These are phyloP conservation scores for Metschnikowia cubensis DNA, from an alignment of 805 yeast species.

Conservation along the genomic window DNA sequence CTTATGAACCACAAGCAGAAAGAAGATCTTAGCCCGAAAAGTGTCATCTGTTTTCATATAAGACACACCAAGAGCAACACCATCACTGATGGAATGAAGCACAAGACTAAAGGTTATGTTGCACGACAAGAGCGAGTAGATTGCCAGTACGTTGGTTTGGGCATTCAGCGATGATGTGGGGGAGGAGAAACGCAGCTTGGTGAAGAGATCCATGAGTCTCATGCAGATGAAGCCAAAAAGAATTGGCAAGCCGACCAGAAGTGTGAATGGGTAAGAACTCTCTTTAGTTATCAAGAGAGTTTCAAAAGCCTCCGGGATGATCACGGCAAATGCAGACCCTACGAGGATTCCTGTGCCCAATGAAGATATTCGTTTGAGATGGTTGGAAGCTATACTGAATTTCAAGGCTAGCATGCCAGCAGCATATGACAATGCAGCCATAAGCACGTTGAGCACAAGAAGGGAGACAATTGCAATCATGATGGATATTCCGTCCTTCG, in stretches of 20 bases:
- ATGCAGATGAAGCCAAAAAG: conserved; percentile 52
- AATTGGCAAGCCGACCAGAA: conserved; percentile 44
- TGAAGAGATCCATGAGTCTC: conserved; percentile 23
- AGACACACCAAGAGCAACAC: conserved; percentile 66
- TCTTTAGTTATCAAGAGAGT: conserved; percentile 21
- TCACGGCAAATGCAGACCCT: conserved; percentile 55
- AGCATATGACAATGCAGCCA: conserved; percentile 11
- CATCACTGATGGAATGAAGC: conserved; percentile 69
- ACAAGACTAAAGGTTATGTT: conserved; percentile 51
- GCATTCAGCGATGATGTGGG: not conserved
- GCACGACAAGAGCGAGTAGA: conserved; percentile 36
- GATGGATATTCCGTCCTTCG: not conserved
- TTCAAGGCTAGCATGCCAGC: conserved; percentile 13
- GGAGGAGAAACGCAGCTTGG: not conserved
- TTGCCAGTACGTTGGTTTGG: conserved; percentile 21
- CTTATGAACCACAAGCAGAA: conserved; percentile 66
- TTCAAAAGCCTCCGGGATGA: conserved; percentile 65
- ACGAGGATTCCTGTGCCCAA: conserved; percentile 58
- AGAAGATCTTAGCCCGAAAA: conserved; percentile 44
- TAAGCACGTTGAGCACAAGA: conserved; percentile 6
- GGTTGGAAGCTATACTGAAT: conserved; percentile 7
- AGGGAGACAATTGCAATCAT: conserved; percentile 6
- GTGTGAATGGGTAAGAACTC: conserved; percentile 16
- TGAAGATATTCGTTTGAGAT: conserved; percentile 39
- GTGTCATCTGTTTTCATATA: conserved; percentile 36